Percentiles rank a stretch among this genome's conserved stretches.
phyloP scores from a whole-genome alignment of 2,329 filamentous ascomycete species.

The Huntiella moniliformis region DNA sequence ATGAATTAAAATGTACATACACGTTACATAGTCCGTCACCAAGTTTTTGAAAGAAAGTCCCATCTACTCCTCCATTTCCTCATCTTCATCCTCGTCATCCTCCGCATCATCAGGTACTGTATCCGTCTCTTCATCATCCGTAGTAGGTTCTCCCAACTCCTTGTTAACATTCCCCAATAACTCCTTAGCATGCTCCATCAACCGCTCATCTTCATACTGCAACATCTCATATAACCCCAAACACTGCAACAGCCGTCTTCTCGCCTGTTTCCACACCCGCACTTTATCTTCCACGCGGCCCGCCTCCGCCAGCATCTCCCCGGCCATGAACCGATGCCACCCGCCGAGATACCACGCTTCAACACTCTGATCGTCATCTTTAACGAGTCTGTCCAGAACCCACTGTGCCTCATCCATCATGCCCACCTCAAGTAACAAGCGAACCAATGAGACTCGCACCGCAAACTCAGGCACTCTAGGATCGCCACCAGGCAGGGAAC shows the following conservation, averaged over 20 bases:
- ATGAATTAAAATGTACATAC: neutral
- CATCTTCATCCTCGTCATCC: conserved; percentile 32
- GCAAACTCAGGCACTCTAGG: conserved; percentile 67
- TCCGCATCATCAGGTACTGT: conserved; percentile 30
- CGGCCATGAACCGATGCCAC: conserved; percentile 71
- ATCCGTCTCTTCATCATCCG: conserved; percentile 33
- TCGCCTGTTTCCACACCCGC: conserved; percentile 48
- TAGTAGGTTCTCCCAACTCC: conserved; percentile 42
- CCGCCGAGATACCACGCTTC: conserved; percentile 96
- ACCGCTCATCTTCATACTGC: conserved; percentile 68
- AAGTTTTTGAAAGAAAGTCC: too few species aligned
- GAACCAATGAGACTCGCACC: conserved; percentile 61
- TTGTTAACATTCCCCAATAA: conserved; percentile 44
- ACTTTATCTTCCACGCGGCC: conserved; percentile 16
- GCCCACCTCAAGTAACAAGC: conserved; percentile 76
- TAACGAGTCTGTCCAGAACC: conserved; percentile 65
- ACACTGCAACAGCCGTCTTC: conserved; percentile 68
- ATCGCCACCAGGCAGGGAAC: conserved; percentile 53
- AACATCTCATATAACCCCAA: conserved; percentile 59
- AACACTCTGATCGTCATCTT: conserved; percentile 83
- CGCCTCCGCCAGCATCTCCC: conserved; percentile 26
- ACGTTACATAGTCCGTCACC: neutral
- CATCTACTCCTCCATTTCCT: conserved; percentile 31
- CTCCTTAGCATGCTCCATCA: conserved; percentile 58
- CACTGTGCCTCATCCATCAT: conserved; percentile 71